These are phyloP conservation scores for Trichophyton rubrum DNA, from an alignment of 2,329 filamentous ascomycete genomes.

Conservation along the genomic window DNA sequence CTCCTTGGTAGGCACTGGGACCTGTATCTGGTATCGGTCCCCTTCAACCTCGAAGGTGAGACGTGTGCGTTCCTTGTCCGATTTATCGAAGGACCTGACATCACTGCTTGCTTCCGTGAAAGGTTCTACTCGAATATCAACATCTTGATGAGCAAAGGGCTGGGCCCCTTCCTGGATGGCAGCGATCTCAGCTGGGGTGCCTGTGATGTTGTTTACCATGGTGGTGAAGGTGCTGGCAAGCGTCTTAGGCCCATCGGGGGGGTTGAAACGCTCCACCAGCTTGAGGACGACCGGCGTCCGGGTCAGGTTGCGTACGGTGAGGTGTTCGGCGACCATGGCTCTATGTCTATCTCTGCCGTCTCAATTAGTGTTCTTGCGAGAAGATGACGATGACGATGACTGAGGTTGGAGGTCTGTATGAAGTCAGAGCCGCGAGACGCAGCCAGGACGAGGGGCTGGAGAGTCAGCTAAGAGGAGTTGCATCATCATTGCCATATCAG, in stretches of 20 bases:
- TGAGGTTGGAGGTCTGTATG: neutral
- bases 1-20: conserved; percentile 49
- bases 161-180: conserved; percentile 40
- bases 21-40: conserved; percentile 59
- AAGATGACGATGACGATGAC: neutral
- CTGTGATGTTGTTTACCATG: conserved; percentile 26
- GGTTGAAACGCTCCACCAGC: conserved; percentile 59
- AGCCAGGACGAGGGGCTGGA: neutral
- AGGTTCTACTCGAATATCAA: conserved; percentile 52
- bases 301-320: conserved; percentile 76
- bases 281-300: conserved; percentile 59
- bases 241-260: conserved; percentile 32
- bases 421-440: neutral
- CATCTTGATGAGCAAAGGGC: conserved; percentile 49
- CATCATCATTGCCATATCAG: neutral
- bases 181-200: conserved; percentile 34
- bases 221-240: conserved; percentile 39
- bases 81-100: conserved; percentile 46
- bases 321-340: conserved; percentile 16
- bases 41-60: conserved; percentile 56
- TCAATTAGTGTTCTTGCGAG: neutral
- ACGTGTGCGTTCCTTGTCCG: conserved; percentile 53
- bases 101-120: conserved; percentile 56
- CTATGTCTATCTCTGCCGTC: neutral
- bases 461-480: neutral